Conservation (phyloP, 192 early-diverging fungal species). For the Entophlyctis luteolus region DNA sequence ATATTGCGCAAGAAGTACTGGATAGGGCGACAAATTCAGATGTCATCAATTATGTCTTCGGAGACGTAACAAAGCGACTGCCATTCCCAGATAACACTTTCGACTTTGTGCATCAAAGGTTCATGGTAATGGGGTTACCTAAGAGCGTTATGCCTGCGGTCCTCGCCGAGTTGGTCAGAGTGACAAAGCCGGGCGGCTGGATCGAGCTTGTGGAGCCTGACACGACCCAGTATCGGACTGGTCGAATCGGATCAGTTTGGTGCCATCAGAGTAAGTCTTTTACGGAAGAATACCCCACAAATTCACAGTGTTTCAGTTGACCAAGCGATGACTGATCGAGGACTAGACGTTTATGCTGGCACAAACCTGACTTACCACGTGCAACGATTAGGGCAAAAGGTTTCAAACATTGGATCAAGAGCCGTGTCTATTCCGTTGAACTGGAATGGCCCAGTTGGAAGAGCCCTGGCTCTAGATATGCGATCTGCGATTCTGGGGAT, state of each 20-base stretch:
- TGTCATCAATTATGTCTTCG: background rate
- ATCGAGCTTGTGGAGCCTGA: constrained; percentile 45
- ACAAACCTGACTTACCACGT: background rate
- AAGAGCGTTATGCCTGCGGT: constrained; percentile 38
- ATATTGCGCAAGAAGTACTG: background rate
- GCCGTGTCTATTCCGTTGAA: background rate
- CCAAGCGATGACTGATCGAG: background rate
- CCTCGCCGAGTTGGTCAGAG: constrained; percentile 46
- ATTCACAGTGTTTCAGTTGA: background rate
- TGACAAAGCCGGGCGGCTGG: constrained; percentile 51
- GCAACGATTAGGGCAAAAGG: background rate
- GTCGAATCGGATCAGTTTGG: background rate
- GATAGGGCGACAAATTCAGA: too few relatives aligned
- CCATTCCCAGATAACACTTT: constrained; percentile 41
- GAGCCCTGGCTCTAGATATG: background rate
- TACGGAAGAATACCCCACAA: background rate
- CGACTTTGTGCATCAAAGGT: constrained; percentile 47
- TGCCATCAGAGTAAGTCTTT: background rate
- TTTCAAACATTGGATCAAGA: background rate
- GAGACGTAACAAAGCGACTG: constrained; percentile 7
- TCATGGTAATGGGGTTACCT: constrained; percentile 35
- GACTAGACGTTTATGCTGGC: background rate
- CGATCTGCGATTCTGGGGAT: background rate
- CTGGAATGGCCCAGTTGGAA: background rate
- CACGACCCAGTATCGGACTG: background rate